Base-by-base conservation (phyloP, 192 early-diverging fungal genomes). In the Phycomyces nitens region DNA sequence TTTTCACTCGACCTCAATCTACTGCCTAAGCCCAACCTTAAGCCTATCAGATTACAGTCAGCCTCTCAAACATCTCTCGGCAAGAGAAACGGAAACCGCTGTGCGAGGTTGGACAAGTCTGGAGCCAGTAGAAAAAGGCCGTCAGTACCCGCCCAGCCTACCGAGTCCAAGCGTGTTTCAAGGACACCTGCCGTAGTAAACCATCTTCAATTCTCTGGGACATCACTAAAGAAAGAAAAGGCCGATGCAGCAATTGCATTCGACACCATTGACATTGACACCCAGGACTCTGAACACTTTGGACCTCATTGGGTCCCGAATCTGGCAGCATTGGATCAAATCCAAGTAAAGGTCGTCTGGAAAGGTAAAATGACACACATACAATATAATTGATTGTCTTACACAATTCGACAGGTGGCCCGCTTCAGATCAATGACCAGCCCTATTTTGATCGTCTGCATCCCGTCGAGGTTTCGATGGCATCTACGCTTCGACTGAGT, bases 401-500 rank as follows among this genome's bases (percentile, higher is more conserved):
- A 47, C 11, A n/a, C 4, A 29, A 51, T 51, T 22, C 53, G 40
- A 42, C 39, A 81, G 80, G 80, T 53, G 64, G 69, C 27, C 80
- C 77, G 40, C 62, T 79, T 11, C 56, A 64, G 12, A 65, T 79
- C 34, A 52, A 59, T 41, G 66, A 72, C 41, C 72, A 76, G 40
- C 72, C 70, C 34, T 73, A 73, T 67, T 86, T 80, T 55, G 69
- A 75, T 43, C 63, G 72, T n/a, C 76, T 91, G 7, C 82, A 85
- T 51, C 62, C 75, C 3, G 84, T 86, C 38, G 94, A 97, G 72
- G 72, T 73, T 3, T 69, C 81, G 11, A 86, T 89, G 58, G 92
- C 92, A 55, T 86, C 85, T 18, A 89, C 86, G 3, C 81, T 97
- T 55, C 87, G 95, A 34, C 80, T 97, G 16, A 79, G 85, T 5